phyloP scores from a whole-genome alignment of 805 yeast genomes.

The Tetrapisispora fleetii region DNA sequence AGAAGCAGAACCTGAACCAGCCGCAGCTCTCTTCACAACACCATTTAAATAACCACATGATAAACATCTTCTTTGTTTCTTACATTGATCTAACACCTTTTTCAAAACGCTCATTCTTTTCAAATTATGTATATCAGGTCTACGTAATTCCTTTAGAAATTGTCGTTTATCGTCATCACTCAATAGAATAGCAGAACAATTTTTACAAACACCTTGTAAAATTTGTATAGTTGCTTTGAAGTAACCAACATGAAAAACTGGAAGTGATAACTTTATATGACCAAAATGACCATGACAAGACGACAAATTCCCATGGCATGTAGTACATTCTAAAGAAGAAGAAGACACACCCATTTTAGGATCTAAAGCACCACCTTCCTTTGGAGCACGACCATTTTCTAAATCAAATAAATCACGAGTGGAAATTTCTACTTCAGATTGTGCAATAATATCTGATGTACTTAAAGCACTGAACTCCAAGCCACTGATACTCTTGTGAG shows the following conservation, averaged over 20 bases:
- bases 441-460: constrained; percentile 82
- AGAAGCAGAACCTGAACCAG: constrained; percentile 88
- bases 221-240: constrained; percentile 85
- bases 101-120: constrained; percentile 85
- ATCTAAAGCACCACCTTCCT: constrained; percentile 79
- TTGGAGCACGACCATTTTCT: constrained; percentile 81
- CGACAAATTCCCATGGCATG: constrained; percentile 87
- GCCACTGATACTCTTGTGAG: constrained; percentile 86
- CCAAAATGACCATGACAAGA: constrained; percentile 99
- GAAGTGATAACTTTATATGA: constrained; percentile 82
- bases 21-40: constrained; percentile 91
- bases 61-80: constrained; percentile 86
- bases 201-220: constrained; percentile 83
- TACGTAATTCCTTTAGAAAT: constrained; percentile 67
- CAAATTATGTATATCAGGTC: constrained; percentile 83
- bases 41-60: constrained; percentile 87
- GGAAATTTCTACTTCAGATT: constrained; percentile 87
- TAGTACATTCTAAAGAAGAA: constrained; percentile 73
- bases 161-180: constrained; percentile 62
- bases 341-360: constrained; percentile 90
- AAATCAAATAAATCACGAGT: constrained; percentile 88
- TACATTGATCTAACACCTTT: constrained; percentile 81
- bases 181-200: constrained; percentile 68
- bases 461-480: constrained; percentile 89
- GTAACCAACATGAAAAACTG: constrained; percentile 96